A percentile compares a stretch with the other conserved stretches of the same genome.
Conservation (phyloP, 176 grass and related monocot species). For the Musa acuminata region DNA sequence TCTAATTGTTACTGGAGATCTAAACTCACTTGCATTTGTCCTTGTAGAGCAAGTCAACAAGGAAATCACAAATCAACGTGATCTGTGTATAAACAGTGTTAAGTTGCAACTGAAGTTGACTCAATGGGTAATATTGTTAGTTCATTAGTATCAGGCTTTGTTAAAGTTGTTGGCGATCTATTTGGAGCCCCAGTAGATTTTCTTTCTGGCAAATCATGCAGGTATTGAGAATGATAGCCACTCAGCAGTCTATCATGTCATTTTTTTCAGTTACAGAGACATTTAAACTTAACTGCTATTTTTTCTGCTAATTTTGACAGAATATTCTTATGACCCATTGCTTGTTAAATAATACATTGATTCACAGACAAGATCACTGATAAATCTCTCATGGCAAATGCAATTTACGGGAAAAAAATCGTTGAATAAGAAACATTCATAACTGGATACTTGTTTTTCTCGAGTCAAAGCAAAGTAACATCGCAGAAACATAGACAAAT, state of each 20-base stretch:
- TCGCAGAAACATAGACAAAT: background rate
- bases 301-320: background rate
- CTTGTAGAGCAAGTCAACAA: too few relatives aligned
- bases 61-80: background rate
- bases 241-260: background rate
- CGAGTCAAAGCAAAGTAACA: too few relatives aligned
- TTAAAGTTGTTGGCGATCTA: conserved; percentile 29
- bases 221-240: conserved; percentile 12
- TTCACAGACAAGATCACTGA: background rate
- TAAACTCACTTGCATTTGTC: too few relatives aligned
- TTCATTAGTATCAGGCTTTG: conserved; percentile 37
- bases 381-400: background rate
- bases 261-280: background rate
- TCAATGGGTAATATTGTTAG: conserved; percentile 39
- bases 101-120: background rate
- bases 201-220: conserved; percentile 52
- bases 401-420: background rate
- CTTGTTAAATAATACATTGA: background rate
- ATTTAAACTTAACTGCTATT: background rate
- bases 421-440: background rate
- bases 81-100: background rate
- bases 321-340: background rate
- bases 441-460: background rate
- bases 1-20: too few relatives aligned
- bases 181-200: conserved; percentile 45